phyloP scores from a whole-genome alignment of 2,329 filamentous ascomycete species.

The Xenoacremonium recifei region DNA sequence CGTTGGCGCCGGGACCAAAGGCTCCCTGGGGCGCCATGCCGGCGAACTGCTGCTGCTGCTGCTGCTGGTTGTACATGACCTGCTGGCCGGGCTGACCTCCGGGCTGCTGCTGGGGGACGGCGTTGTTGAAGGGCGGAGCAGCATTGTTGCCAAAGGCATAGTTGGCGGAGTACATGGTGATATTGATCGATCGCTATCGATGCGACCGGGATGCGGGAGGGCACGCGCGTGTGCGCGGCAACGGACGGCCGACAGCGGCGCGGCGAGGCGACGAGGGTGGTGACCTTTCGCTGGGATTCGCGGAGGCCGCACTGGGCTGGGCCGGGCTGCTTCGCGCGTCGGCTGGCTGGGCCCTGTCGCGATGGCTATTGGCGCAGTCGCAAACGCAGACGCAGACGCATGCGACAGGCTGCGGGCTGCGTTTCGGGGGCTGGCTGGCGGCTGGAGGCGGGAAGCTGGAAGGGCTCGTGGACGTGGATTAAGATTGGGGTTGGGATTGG shows the following conservation, averaged over 20 bases:
- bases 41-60: constrained; percentile 50
- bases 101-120: constrained; percentile 36
- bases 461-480: constrained; percentile 27
- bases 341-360: too few relatives aligned
- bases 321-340: neutral
- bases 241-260: neutral
- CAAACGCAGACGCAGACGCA: neutral
- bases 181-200: too few relatives aligned
- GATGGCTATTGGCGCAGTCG: neutral
- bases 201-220: too few relatives aligned
- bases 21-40: constrained; percentile 50
- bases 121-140: constrained; percentile 51
- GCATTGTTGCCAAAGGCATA: constrained; percentile 54
- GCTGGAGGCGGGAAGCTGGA: constrained; percentile 24
- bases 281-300: neutral
- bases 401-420: neutral
- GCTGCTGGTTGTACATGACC: constrained; percentile 58
- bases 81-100: constrained; percentile 44
- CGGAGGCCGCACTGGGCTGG: neutral
- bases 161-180: constrained; percentile 57
- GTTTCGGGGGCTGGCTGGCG: constrained; percentile 14
- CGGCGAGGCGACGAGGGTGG: neutral
- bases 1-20: constrained; percentile 50
- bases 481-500: constrained; percentile 18
- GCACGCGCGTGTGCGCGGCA: too few relatives aligned